A percentile compares a stretch with the other conserved stretches of the same genome.
These are phyloP conservation scores for Haplographium delicatum DNA, from an alignment of 495 filamentous ascomycete species.

Conservation along the genomic window DNA sequence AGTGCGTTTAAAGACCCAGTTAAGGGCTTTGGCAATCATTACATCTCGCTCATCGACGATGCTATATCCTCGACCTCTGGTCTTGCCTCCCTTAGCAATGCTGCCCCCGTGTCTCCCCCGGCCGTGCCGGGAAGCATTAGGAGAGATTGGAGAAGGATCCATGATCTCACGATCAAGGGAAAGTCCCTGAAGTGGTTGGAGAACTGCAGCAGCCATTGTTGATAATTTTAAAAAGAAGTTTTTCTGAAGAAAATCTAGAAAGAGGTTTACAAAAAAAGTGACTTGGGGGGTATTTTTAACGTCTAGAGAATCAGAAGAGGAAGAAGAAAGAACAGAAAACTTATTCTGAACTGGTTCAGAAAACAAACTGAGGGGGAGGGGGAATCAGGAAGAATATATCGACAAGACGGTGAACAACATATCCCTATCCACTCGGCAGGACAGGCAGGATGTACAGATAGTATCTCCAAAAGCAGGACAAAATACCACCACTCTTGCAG, in stretches of 20 bases:
- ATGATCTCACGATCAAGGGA: slow-evolving; percentile 35
- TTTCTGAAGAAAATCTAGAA: too few species aligned
- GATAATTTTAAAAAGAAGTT: not conserved
- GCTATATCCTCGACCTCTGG: slow-evolving; percentile 34
- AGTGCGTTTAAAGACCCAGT: slow-evolving; percentile 38
- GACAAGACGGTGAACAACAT: slow-evolving; percentile 14
- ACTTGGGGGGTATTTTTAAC: too few species aligned
- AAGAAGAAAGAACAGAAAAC: too few species aligned
- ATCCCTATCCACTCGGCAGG: not conserved
- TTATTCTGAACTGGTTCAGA: not conserved
- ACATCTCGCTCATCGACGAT: slow-evolving; percentile 38
- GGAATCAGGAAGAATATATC: not conserved
- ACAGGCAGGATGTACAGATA: too few species aligned
- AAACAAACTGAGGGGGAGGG: not conserved
- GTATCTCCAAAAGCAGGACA: slow-evolving; percentile 4
- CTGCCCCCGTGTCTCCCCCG: slow-evolving; percentile 37
- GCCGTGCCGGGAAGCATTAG: slow-evolving; percentile 38
- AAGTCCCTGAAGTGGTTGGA: slow-evolving; percentile 21
- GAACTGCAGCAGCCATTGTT: slow-evolving; percentile 27
- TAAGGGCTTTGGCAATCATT: slow-evolving; percentile 36
- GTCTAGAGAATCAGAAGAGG: too few species aligned
- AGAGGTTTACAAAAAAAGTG: too few species aligned
- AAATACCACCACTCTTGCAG: not conserved
- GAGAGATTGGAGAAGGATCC: slow-evolving; percentile 36
- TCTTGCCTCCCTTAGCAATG: slow-evolving; percentile 31